Conservation (phyloP, 495 filamentous ascomycete genomes). For the Physcia stellaris region DNA sequence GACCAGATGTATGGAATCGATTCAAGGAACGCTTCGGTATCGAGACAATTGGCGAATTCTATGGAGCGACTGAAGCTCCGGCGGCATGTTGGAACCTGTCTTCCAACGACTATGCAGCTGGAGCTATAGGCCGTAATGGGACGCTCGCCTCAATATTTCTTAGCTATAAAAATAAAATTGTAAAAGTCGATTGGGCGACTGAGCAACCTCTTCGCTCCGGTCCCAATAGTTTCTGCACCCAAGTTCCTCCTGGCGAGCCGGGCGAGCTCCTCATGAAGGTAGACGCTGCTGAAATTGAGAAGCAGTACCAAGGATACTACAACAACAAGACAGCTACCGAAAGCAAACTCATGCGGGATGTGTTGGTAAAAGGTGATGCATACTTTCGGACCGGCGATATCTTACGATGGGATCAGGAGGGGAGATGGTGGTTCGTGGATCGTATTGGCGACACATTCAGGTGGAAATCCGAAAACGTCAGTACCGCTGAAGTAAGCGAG, state of each 20-base stretch:
- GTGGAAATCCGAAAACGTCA: slow-evolving; percentile 93
- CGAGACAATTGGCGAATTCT: slow-evolving; percentile 73
- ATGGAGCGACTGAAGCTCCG: slow-evolving; percentile 73
- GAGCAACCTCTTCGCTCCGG: slow-evolving; percentile 47
- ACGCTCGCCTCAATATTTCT: slow-evolving; percentile 41
- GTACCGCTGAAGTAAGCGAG: slow-evolving; percentile 69
- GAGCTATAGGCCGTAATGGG: slow-evolving; percentile 74
- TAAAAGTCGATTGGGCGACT: slow-evolving; percentile 58
- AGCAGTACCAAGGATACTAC: slow-evolving; percentile 78
- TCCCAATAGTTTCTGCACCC: slow-evolving; percentile 57
- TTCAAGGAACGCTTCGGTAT: slow-evolving; percentile 86
- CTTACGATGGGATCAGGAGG: slow-evolving; percentile 54
- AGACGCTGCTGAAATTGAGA: slow-evolving; percentile 46
- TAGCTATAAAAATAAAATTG: slow-evolving; percentile 37
- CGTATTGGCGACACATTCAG: slow-evolving; percentile 89
- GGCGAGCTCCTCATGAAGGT: slow-evolving; percentile 73
- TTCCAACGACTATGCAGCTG: slow-evolving; percentile 59
- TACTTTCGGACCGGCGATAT: slow-evolving; percentile 85
- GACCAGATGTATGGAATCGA: slow-evolving; percentile 80
- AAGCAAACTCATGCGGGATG: slow-evolving; percentile 65
- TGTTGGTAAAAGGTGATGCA: slow-evolving; percentile 67
- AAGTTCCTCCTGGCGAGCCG: slow-evolving; percentile 43
- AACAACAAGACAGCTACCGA: slow-evolving; percentile 60
- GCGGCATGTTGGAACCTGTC: slow-evolving; percentile 61
- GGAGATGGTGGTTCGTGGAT: slow-evolving; percentile 73